Evolutionary conservation across 139 green algal species (phyloP), one percentile per base, ranked within the genome.

Genomic region (Mychonastes homosphaera): DNA sequence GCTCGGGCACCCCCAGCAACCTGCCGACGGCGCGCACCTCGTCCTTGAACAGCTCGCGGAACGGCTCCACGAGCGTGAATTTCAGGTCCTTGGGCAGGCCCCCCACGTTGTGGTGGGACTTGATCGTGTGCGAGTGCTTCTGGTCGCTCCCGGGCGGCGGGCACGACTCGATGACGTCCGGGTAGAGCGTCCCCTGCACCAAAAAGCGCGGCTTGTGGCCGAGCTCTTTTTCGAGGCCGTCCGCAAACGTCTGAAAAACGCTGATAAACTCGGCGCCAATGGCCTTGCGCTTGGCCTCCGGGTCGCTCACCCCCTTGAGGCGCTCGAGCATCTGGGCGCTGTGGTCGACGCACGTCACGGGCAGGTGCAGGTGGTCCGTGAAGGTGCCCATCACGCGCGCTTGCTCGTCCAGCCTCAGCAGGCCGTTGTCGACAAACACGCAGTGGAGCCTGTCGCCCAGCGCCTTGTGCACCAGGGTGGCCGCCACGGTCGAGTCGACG

Each of bases 61-160:
- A 83, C n/a, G 92, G 92, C 81, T 99, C 92, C 6, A 98, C 87
- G 32, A 99, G 86, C 39, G 82, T 79, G 66, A 99, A 97, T 58
- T 92, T 74, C 44, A 99, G 74, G 67, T 99, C 84, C 72, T 96
- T 89, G 18, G 92, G 92, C 65, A 99, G 78, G 19, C 92, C 92
- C 21, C 92, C 92, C 43, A 99, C 92, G 76, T 99, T 99, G 81
- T 99, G 92, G 71, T 99, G 92, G 56, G 73, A 89, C 82, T 99
- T 99, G 82, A 99, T 99, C 41, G 83, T 98, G 84, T 99, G 92
- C 59, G 73, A 89, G 84, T 99, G 89, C 80, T 96, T 97, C 82
- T 94, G 67, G 48, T 75, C 83, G 38, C 67, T 87, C 58, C 92
- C 92, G 13, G 92, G 92, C 2, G 92, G 92, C 19, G 92, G 92